These are phyloP conservation scores for Pichia nakasei DNA, from an alignment of 805 yeast species.

Conservation along the genomic window DNA sequence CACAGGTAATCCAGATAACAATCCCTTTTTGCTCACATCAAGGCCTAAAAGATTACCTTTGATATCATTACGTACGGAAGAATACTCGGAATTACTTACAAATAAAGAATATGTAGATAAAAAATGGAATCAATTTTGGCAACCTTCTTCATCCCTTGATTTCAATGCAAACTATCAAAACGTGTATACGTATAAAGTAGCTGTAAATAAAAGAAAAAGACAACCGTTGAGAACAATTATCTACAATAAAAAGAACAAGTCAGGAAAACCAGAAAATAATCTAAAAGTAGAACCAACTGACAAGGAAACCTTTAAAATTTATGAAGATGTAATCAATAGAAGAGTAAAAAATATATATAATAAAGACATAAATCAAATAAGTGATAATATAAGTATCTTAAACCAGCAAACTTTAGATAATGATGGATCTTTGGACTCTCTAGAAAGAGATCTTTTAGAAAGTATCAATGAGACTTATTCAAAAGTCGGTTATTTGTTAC, in stretches of 20 bases:
- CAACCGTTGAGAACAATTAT: neutral
- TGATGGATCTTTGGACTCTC: neutral
- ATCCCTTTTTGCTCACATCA: constrained; percentile 19
- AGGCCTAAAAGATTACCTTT: constrained; percentile 20
- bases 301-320: neutral
- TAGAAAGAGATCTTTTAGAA: constrained; percentile 1
- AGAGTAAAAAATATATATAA: constrained; percentile 7
- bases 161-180: neutral
- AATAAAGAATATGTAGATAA: neutral
- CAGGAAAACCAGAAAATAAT: neutral
- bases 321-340: constrained; percentile 20
- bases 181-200: no score
- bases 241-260: neutral
- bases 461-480: neutral
- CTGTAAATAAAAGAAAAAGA: neutral
- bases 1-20: constrained; percentile 15
- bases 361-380: neutral
- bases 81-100: constrained; percentile 11
- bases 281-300: no score
- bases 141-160: neutral
- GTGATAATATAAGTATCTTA: neutral
- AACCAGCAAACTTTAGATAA: neutral
- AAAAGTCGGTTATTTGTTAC: neutral
- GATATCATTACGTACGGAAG: constrained; percentile 20
- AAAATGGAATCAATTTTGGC: neutral